Base-by-base conservation (phyloP, 495 filamentous ascomycete species). In the Annulohypoxylon nitens region DNA sequence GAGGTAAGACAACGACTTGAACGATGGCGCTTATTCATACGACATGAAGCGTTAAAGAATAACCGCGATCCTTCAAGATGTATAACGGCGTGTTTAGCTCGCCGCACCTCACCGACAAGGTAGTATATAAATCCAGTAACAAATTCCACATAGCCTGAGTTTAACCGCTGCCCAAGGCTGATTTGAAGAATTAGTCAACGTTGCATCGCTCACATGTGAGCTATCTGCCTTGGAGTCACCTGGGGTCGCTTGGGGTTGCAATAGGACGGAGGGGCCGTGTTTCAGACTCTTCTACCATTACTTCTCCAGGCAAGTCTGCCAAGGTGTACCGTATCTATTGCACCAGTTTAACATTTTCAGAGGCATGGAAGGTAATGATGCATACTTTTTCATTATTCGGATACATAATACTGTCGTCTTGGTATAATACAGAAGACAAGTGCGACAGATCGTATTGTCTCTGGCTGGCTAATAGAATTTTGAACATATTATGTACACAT, bases 301-400 rank as follows among this genome's bases (percentile, higher is more conserved):
- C 66, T 62, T 69, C 25, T 61, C 45, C 47, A 16, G 25, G 58
- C 14, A 54, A 47, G 65, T 61, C 65, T 54, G 9, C n/a, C 4
- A 43, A 43, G 57, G 1, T 41, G 2, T 45, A n/a, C 37, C 4
- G 5, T 25, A 26, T 6, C 48, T 30, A 20, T 18, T 20, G 43
- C 16, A 47, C 16, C 43, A 8, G 43, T 8, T 47, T 8, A 47
- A 47, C 41, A 41, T 12, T 41, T 7, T 23, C 37, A 45, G 41
- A 45, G 41, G 2, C 43, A 47, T 43, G 20, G 20, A 23, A 23
- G 20, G 1, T 23, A 1, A 23, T 1, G 20, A 23, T 23, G 1
- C 1, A 23, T 47, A n/a, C 8, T 0, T 47, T 47, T 47, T 5
- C 43, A 47, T 9, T 4, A 6, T 12, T 14, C 14, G 39, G 12